Percentiles rank a stretch among this genome's conserved stretches.
phyloP scores from a whole-genome alignment of 139 green algal genomes.

The Closterium sp. region DNA sequence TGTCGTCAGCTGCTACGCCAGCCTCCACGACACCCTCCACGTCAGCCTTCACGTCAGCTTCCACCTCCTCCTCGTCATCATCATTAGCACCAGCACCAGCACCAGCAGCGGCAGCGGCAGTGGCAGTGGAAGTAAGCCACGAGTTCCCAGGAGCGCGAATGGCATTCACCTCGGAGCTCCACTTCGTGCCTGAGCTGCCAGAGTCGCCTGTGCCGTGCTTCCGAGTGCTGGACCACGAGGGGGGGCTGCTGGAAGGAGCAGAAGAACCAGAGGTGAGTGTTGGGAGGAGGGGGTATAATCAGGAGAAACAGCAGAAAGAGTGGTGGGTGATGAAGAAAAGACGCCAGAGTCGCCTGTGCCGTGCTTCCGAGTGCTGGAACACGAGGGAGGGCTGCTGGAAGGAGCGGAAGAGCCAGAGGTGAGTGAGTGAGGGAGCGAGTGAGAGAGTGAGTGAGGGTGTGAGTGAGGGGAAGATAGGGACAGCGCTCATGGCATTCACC shows the following conservation, averaged over 20 bases:
- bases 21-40: not conserved
- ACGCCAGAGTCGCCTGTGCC: not conserved
- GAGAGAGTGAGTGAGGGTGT: no score
- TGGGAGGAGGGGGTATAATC: no score
- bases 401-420: not conserved
- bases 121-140: not conserved
- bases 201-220: not conserved
- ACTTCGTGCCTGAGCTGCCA: no score
- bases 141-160: not conserved
- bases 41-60: not conserved
- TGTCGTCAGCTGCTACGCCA: not conserved
- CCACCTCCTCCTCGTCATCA: no score
- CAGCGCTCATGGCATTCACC: no score
- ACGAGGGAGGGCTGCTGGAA: not conserved
- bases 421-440: not conserved
- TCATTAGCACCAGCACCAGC: not conserved
- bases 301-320: no score
- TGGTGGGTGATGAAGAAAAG: no score
- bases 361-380: slow-evolving; percentile 5
- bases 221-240: not conserved
- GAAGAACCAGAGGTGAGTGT: not conserved
- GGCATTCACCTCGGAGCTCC: no score
- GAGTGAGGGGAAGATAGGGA: not conserved
- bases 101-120: no score
- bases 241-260: not conserved